Evolutionary conservation across 441 rosid species (phyloP).

Genomic region (Syzygium syzygioides): DNA sequence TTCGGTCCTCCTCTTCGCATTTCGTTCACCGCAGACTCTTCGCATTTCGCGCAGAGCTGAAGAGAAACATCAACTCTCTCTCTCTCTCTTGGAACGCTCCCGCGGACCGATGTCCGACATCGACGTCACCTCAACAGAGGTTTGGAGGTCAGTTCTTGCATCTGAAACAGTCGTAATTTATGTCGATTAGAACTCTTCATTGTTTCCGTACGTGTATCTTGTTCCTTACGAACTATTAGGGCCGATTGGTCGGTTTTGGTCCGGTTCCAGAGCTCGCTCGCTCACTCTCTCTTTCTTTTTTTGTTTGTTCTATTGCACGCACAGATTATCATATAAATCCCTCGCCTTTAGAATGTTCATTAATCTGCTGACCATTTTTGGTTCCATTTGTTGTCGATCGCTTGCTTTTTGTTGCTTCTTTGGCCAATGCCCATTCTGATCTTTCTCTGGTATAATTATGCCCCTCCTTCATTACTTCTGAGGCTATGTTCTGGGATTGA

Average conservation of each 20-base stretch:
- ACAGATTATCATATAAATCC: too few relatives aligned
- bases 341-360: too few relatives aligned
- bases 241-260: too few relatives aligned
- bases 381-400: neutral
- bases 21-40: neutral
- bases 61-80: neutral
- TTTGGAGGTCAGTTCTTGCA: neutral
- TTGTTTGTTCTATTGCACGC: too few relatives aligned
- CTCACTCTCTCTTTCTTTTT: too few relatives aligned
- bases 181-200: neutral
- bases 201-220: neutral
- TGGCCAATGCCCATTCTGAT: fast-evolving
- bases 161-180: neutral
- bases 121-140: neutral
- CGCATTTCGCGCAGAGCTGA: neutral
- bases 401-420: neutral
- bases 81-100: neutral
- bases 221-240: neutral
- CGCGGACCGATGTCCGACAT: neutral
- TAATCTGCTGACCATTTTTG: too few relatives aligned
- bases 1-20: too few relatives aligned
- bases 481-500: neutral
- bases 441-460: neutral
- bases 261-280: too few relatives aligned
- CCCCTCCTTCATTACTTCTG: neutral